Evolutionary conservation across 2,329 filamentous ascomycete genomes (phyloP), one percentile per base, ranked within the genome.

Genomic region (Seiridium unicorne): DNA sequence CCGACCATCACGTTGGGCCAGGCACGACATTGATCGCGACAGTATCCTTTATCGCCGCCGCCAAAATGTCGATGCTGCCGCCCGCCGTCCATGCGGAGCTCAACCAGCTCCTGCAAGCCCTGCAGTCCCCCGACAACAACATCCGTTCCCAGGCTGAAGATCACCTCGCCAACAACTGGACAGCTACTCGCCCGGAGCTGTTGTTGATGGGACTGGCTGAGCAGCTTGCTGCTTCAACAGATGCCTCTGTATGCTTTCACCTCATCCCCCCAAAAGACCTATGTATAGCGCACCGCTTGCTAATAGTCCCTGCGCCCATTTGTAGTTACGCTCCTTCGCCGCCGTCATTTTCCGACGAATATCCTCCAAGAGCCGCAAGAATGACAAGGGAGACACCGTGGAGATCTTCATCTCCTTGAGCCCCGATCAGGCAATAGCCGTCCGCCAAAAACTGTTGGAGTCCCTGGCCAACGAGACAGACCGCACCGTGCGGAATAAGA

Each of bases 331-430:
- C 70, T 92, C 93, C 13, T 99, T 97, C 74, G 88, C 93, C 58
- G 91, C 95, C 59, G 92, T 99, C 51, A 89, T 99, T 65, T 98
- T 99, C 79, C 89, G 95, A 70, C 89, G 93, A 72, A 96, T 98
- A 77, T 87, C 95, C 53, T 93, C 91, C 61, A 97, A 96, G 76
- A 90, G 90, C 53, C 86, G 90, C 68, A 97, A 97, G 80, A 85
- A 86, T 64, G 82, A 84, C 4, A 84, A 86, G 32, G 88, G 87
- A 64, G 87, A 91, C 60, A 89, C 85, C 61, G 85, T 89, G 65
- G 95, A 99, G 75, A 84, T 96, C 61, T 98, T 98, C 74, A 83
- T 95, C 63, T 92, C 90, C 44, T 81, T 98, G 57, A 84, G 84
- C 65, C 81, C 84, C 61, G 87, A 91, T 42, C 89, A 95, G 73